phyloP scores from a whole-genome alignment of 2,329 filamentous ascomycete species.

The Salinomyces thailandicus region DNA sequence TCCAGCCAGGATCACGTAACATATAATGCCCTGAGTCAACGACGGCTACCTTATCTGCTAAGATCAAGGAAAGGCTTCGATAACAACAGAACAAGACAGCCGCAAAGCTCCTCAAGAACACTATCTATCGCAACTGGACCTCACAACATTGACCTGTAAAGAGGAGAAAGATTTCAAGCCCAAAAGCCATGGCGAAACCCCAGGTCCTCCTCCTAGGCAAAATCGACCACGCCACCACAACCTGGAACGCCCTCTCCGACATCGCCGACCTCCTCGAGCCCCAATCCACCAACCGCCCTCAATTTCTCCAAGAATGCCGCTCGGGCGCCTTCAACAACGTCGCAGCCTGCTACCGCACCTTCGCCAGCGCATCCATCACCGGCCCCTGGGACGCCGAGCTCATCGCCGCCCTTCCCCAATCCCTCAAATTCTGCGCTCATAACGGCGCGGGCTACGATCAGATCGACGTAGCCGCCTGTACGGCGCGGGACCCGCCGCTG shows the following conservation, averaged over 20 bases:
- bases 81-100: no score
- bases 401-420: constrained; percentile 31
- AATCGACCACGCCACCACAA: constrained; percentile 53
- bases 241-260: constrained; percentile 51
- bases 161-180: no score
- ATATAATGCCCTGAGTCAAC: no score
- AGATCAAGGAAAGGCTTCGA: no score
- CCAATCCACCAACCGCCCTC: constrained; percentile 48
- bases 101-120: no score
- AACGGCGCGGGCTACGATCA: constrained; percentile 60
- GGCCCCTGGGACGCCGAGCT: constrained; percentile 54
- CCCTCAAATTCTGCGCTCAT: constrained; percentile 47
- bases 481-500: constrained; percentile 46
- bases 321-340: constrained; percentile 46
- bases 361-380: constrained; percentile 45
- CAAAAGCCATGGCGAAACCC: constrained; percentile 33
- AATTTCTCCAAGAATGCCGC: constrained; percentile 46
- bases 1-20: no score
- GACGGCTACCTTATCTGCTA: no score
- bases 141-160: no score
- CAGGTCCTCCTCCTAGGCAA: constrained; percentile 54
- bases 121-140: no score
- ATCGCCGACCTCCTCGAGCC: constrained; percentile 58
- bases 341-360: constrained; percentile 47
- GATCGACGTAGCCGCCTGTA: constrained; percentile 63